A percentile compares a stretch with the other conserved stretches of the same genome.
These are phyloP conservation scores for Purshia tridentata DNA, from an alignment of 306 rosid genomes.

Conservation along the genomic window DNA sequence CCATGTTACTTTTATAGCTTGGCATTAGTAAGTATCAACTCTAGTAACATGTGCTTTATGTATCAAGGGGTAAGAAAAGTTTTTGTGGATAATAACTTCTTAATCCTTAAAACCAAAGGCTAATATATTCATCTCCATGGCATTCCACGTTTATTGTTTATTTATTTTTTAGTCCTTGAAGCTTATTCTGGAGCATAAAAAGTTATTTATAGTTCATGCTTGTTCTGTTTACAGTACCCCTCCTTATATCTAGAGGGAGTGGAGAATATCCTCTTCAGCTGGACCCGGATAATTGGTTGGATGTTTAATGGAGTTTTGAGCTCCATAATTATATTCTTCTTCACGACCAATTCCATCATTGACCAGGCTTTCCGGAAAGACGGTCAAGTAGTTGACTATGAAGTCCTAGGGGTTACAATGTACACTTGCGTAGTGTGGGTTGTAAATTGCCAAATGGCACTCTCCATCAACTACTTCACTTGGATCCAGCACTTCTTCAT, in stretches of 20 bases:
- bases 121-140: background rate
- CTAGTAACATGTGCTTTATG: background rate
- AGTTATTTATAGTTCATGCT: slow-evolving; percentile 4
- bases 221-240: slow-evolving; percentile 54
- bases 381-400: slow-evolving; percentile 64
- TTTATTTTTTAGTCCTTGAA: background rate
- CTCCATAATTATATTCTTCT: slow-evolving; percentile 75
- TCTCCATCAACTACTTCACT: slow-evolving; percentile 85
- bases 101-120: background rate
- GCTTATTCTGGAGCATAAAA: slow-evolving; percentile 11
- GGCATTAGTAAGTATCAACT: background rate
- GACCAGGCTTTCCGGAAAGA: slow-evolving; percentile 66
- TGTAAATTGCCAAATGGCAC: slow-evolving; percentile 89
- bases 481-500: slow-evolving; percentile 89
- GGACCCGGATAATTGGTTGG: slow-evolving; percentile 81
- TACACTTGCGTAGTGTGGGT: slow-evolving; percentile 79
- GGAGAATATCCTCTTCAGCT: slow-evolving; percentile 74
- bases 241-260: slow-evolving; percentile 71
- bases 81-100: background rate
- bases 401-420: slow-evolving; percentile 71
- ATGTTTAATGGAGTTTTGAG: slow-evolving; percentile 68
- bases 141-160: background rate
- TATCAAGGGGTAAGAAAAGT: background rate
- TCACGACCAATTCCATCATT: slow-evolving; percentile 46
- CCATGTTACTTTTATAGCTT: background rate